These are phyloP conservation scores for Ustilago nuda DNA, from an alignment of 1,284 basidiomycete species.

Conservation along the genomic window DNA sequence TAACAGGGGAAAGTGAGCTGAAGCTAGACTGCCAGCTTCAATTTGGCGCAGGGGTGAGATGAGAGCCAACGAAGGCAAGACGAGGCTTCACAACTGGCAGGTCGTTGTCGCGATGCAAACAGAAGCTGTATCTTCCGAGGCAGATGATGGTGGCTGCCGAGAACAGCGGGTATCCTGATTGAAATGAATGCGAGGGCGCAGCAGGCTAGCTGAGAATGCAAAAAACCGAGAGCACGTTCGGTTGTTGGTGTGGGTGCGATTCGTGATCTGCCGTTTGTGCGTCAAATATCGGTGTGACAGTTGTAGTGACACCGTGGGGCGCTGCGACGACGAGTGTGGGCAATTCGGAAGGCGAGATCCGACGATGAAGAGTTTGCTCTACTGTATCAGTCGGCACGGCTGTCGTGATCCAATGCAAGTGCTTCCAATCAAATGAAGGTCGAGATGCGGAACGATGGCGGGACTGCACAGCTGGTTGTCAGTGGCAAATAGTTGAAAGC, in stretches of 20 bases:
- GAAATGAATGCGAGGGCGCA: conserved; percentile 7
- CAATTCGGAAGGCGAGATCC: conserved; percentile 10
- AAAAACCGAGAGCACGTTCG: not conserved
- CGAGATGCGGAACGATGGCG: not conserved
- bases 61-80: not conserved
- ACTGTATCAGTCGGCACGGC: conserved; percentile 5
- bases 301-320: not conserved
- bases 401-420: not conserved
- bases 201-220: not conserved
- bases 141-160: conserved; percentile 2
- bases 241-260: conserved; percentile 1
- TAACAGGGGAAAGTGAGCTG: not conserved
- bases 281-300: not conserved
- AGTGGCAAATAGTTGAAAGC: conserved; percentile 3
- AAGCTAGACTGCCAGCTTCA: not conserved
- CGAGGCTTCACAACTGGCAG: not conserved
- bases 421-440: conserved; percentile 3
- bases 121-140: not conserved
- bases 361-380: conserved; percentile 6
- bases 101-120: not conserved
- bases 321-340: conserved; percentile 20
- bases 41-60: not conserved
- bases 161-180: conserved; percentile 2
- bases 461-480: conserved; percentile 12
- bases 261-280: not conserved